Evolutionary conservation across 345 rosid genomes (phyloP).

Genomic region (Pistacia atlantica): DNA sequence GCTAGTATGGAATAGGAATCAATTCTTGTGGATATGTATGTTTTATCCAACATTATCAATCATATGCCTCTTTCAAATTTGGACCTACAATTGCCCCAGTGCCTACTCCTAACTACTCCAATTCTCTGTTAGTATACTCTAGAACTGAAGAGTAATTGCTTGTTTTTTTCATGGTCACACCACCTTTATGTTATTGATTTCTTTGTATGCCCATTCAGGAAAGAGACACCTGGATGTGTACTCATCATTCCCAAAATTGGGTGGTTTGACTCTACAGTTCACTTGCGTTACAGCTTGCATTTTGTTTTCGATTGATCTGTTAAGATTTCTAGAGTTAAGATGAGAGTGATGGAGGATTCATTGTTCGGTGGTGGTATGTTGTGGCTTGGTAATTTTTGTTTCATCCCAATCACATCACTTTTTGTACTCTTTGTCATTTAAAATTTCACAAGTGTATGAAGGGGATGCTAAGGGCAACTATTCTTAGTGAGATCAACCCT

Average conservation of each 20-base stretch:
- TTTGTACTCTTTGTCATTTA: not conserved
- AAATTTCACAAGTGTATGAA: not conserved
- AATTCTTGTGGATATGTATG: not conserved
- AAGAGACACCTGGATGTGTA: conserved; percentile 21
- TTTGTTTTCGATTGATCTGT: conserved; percentile 14
- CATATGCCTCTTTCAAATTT: not conserved
- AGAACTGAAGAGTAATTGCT: conserved; percentile 21
- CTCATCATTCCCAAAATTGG: not conserved
- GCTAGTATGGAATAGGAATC: not conserved
- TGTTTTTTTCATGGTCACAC: conserved; percentile 23
- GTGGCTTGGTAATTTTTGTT: conserved; percentile 3
- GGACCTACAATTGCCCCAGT: not conserved
- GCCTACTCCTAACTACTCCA: conserved; percentile 9
- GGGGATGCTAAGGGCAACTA: conserved; percentile 4
- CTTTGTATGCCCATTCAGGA: conserved; percentile 7
- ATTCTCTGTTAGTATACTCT: not conserved
- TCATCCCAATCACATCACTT: conserved; percentile 9
- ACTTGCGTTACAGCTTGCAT: conserved; percentile 25
- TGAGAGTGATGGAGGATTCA: conserved; percentile 9
- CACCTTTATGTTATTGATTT: conserved; percentile 12
- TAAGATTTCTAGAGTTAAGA: conserved; percentile 17
- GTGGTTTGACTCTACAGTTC: conserved; percentile 13
- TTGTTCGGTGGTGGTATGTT: conserved; percentile 10
- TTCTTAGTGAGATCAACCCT: conserved; percentile 16
- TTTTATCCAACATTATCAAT: not conserved